phyloP scores from a whole-genome alignment of 169 alveolate species.

The Besnoitia besnoiti region DNA sequence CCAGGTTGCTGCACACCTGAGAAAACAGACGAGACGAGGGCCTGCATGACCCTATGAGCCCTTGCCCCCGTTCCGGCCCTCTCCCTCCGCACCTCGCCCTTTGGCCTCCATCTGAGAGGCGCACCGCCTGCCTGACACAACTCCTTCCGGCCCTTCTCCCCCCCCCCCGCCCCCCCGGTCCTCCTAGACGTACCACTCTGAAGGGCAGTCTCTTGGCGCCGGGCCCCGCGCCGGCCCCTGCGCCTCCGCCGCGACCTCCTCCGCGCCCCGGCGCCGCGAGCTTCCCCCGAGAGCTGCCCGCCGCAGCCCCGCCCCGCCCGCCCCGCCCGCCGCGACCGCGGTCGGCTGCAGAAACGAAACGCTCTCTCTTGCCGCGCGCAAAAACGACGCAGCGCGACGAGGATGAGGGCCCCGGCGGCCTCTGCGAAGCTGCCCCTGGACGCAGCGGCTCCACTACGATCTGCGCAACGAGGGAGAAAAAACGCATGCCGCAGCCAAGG shows the following conservation, averaged over 20 bases:
- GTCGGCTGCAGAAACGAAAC: background rate
- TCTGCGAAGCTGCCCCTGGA: slow-evolving; percentile 2
- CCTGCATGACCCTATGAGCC: too few relatives aligned
- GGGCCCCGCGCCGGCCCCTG: background rate
- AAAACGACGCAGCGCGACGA: background rate
- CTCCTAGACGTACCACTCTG: background rate
- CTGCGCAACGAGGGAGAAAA: background rate
- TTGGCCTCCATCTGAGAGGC: background rate
- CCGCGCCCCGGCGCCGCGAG: background rate
- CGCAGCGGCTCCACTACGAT: slow-evolving; percentile 5
- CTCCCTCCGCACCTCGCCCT: too few relatives aligned
- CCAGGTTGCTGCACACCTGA: background rate
- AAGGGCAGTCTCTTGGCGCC: background rate
- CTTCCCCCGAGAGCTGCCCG: background rate
- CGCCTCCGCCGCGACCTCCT: background rate
- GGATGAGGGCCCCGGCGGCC: background rate
- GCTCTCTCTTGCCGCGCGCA: background rate
- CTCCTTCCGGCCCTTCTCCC: background rate
- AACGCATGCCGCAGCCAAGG: background rate
- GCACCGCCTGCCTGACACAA: background rate
- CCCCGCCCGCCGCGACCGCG: background rate
- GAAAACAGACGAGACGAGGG: background rate
- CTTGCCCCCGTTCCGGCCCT: too few relatives aligned
- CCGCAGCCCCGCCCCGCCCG: background rate
- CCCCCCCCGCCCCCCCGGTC: background rate